Evolutionary conservation across 306 rosid genomes (phyloP).

Genomic region (cucumber (Cucumis sativus)): DNA sequence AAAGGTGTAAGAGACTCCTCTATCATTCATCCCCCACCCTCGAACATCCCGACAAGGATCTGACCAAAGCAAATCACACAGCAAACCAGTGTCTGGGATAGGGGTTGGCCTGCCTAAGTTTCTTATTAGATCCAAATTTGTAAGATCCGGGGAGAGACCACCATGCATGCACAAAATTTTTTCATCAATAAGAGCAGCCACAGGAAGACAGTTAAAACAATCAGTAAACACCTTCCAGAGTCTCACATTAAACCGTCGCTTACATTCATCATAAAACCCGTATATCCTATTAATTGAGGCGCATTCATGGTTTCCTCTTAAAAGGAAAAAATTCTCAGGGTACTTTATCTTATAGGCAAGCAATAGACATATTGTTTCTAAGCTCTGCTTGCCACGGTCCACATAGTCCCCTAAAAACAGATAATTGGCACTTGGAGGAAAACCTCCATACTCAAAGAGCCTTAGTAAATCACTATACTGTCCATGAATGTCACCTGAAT

Average conservation of each 20-base stretch:
- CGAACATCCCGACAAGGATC: constrained; percentile 86
- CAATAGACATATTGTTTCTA: constrained; percentile 89
- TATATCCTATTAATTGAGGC: constrained; percentile 86
- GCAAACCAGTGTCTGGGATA: constrained; percentile 79
- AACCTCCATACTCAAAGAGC: constrained; percentile 90
- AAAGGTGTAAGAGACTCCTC: constrained; percentile 87
- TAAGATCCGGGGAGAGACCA: constrained; percentile 83
- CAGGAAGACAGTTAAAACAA: constrained; percentile 83
- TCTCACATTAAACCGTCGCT: constrained; percentile 86
- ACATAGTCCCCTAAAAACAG: constrained; percentile 87
- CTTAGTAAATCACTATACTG: constrained; percentile 85
- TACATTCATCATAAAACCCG: constrained; percentile 92
- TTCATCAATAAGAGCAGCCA: constrained; percentile 87
- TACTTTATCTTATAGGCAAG: constrained; percentile 80
- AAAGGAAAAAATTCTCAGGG: constrained; percentile 81
- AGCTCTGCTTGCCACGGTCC: constrained; percentile 90
- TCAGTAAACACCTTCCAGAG: constrained; percentile 90
- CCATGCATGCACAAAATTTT: constrained; percentile 96
- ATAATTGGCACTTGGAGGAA: constrained; percentile 75
- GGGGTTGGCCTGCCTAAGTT: constrained; percentile 56
- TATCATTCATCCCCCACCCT: constrained; percentile 96
- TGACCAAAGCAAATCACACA: constrained; percentile 95
- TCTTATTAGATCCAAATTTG: constrained; percentile 69
- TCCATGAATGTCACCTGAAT: constrained; percentile 86
- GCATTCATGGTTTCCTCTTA: constrained; percentile 88